Evolutionary conservation across 495 filamentous ascomycete genomes (phyloP), one percentile per base, ranked within the genome.

Genomic region (Clavariopsis aquatica): DNA sequence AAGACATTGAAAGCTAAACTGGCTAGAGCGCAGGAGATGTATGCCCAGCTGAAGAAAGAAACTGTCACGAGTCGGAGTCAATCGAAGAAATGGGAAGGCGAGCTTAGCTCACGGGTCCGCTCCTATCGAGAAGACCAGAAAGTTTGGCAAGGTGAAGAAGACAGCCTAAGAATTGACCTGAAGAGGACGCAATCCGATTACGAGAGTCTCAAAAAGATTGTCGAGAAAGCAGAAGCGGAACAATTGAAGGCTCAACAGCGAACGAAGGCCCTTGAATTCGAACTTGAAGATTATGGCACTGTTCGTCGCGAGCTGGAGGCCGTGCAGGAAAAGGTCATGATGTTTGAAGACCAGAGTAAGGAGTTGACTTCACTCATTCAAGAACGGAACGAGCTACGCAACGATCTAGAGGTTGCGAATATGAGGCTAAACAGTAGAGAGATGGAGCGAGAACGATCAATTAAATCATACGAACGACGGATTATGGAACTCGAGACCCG

Each of bases 11-110:
- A 83, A 59, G 79, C 81, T 31, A 85, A 85, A 62, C 73, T 90
- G 1, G 86, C 89, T 47, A 87, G 90, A 55, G 82, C 86, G 22
- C 88, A 89, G 68, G 78, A 83, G 59, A 74, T 81, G 1, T 85
- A 87, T 69, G 75, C 81, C 10, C 81, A 85, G 63, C 82, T 85
- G 31, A 86, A 84, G 65, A 85, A 82, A 66, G 89, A 91, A 68
- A 82, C 83, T 10, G 79, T 85, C 38, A 84, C 83, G 45, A 83
- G 85, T 28, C 82, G 85, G 45, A 82, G 79, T 54, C 82, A 89
- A 53, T 77, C 84, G 3, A 86, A 89, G 76, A 90, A 87, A 72
- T 88, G 86, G 82, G 89, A 91, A 66, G 79, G 75, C 6, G 85
- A 89, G 53, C 77, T 90, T 13, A 81, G 77, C 22, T 74, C 76